Base-by-base conservation (phyloP, 75 land plant species). In the Picea sitchensis region DNA sequence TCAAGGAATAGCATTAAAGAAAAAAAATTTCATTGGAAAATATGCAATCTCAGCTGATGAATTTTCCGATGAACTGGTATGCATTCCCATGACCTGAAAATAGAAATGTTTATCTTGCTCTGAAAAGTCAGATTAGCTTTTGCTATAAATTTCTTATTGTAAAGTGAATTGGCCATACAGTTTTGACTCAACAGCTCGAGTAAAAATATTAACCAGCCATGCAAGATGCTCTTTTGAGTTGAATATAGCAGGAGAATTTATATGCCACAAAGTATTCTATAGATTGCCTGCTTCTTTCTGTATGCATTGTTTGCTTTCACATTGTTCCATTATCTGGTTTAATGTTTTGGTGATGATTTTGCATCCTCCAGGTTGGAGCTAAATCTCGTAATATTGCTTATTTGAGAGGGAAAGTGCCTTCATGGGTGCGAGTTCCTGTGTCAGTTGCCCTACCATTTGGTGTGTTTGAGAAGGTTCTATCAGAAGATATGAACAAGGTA, bases 391-490 rank as follows among this genome's bases (percentile, higher is more conserved):
- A 98, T 76, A 95, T 95, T 68, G 83, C 92, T 21, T 86, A 92
- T 63, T 84, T 98, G 57, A 89, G 89, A 83, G 91, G 91, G 18
- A 95, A 92, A 87, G 84, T 93, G 2, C 98, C 96, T 71, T 88
- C 92, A 54, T 93, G 93, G 96, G 78, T 98, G 74, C 87, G 86
- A 38, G 88, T 98, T 79, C 99, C 99, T 58, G 96, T 92, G 59
- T 98, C 96, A 65, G 91, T 95, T 78, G 99, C 99, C 41, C 78
- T 98, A 38, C 99, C 99, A 47, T 98, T 98, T 90, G 99, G 99
- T 30, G 93, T 88, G 21, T 98, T 95, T 88, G 99, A 98, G 84
- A 83, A 91, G 62, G 98, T 95, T 76, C 91, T 98, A 11, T 82
- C 90, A 65, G 88, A 93, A 80, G 73, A 78, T n/a, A 58, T 85